Conservation (phyloP, 192 early-diverging fungal genomes). For the Coemansia javaensis region DNA sequence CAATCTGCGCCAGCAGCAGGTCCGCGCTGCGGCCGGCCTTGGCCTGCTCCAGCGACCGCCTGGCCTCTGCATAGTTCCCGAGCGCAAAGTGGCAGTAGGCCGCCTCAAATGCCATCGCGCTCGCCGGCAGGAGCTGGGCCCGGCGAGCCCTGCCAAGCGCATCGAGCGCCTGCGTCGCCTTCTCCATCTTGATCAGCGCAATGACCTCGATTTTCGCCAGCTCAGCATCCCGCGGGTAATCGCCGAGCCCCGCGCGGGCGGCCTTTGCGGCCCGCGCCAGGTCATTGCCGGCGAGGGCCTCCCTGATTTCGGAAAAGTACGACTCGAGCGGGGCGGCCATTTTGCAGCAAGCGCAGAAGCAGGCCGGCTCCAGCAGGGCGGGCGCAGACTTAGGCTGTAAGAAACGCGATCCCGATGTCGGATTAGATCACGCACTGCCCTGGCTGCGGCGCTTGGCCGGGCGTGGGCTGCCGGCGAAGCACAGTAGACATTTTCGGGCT, state of each 20-base stretch:
- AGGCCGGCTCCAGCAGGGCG: no score
- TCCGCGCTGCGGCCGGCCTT: constrained; percentile 6
- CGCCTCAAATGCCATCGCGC: constrained; percentile 22
- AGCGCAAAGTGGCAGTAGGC: constrained; percentile 44
- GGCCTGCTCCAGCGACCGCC: constrained; percentile 6
- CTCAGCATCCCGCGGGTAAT: constrained; percentile 26
- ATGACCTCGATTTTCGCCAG: constrained; percentile 38
- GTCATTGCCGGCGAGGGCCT: constrained; percentile 18
- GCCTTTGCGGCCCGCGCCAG: constrained; percentile 10
- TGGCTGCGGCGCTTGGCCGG: not conserved
- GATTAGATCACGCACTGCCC: not conserved
- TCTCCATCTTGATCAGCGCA: constrained; percentile 39
- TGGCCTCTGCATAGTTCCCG: constrained; percentile 25
- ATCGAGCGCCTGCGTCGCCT: constrained; percentile 19
- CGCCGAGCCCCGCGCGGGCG: constrained; percentile 18
- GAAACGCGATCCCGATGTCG: no score
- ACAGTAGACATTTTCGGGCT: no score
- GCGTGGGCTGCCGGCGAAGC: no score
- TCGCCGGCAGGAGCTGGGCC: constrained; percentile 7
- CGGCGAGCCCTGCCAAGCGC: constrained; percentile 19
- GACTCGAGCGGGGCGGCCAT: constrained; percentile 18
- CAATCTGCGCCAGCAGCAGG: constrained; percentile 39
- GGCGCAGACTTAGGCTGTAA: no score
- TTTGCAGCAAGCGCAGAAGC: not conserved
- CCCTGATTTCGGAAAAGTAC: constrained; percentile 25